These are phyloP conservation scores for Suhomyces bolitotheri DNA, from an alignment of 1,139 yeast species.

Conservation along the genomic window DNA sequence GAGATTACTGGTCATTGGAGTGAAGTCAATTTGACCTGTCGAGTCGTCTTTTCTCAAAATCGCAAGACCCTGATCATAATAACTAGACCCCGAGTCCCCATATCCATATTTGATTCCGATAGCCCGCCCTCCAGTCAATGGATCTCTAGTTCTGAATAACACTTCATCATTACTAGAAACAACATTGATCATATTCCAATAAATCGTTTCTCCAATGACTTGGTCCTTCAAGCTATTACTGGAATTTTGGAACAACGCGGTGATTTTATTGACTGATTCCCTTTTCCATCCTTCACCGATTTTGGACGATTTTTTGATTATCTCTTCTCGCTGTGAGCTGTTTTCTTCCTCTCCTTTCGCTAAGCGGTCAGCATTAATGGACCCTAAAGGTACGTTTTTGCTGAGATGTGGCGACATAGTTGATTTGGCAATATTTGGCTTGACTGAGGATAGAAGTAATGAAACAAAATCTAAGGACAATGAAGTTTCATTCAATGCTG, in stretches of 20 bases:
- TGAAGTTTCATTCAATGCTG: conserved; percentile 87
- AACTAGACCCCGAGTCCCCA: conserved; percentile 83
- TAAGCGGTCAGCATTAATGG: conserved; percentile 69
- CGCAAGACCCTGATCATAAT: conserved; percentile 72
- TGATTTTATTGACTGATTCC: conserved; percentile 61
- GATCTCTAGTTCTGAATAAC: conserved; percentile 66
- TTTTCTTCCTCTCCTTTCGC: conserved; percentile 24
- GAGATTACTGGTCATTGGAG: conserved; percentile 25
- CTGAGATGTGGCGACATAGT: conserved; percentile 88
- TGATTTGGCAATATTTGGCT: conserved; percentile 82
- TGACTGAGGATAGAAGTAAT: conserved; percentile 71
- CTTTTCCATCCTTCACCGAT: conserved; percentile 87
- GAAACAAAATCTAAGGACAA: conserved; percentile 86
- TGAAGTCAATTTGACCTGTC: conserved; percentile 38
- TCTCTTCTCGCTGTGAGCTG: conserved; percentile 17
- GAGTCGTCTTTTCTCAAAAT: conserved; percentile 46
- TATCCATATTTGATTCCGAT: conserved; percentile 87
- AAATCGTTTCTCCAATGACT: conserved; percentile 61
- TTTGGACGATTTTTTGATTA: conserved; percentile 29
- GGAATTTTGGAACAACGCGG: conserved; percentile 52
- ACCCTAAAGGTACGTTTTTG: conserved; percentile 76
- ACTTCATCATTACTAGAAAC: conserved; percentile 65
- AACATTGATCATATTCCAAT: conserved; percentile 66
- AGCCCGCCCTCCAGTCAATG: conserved; percentile 42
- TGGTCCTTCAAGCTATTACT: conserved; percentile 54